Conservation (phyloP, 139 green algal species). For the Spirogloea muscicola region DNA sequence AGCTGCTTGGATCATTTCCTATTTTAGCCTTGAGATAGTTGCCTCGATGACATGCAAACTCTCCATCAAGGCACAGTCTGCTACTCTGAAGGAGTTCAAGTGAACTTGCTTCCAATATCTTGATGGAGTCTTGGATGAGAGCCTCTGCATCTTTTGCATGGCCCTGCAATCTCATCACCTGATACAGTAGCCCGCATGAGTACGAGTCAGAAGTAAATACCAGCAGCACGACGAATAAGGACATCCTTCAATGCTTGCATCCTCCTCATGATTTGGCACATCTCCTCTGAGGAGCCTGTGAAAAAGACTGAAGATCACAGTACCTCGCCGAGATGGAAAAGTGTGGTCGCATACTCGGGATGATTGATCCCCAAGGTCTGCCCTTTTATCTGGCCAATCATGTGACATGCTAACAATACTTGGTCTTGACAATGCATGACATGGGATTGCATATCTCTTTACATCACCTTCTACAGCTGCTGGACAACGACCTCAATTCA, state of each 20-base stretch:
- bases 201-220: background rate
- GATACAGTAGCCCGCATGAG: background rate
- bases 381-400: constrained; percentile 38
- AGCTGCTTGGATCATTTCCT: too few relatives aligned
- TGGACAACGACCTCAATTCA: too few relatives aligned
- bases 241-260: background rate
- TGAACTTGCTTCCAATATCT: constrained; percentile 15
- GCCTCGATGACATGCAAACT: too few relatives aligned
- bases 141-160: background rate
- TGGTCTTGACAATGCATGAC: too few relatives aligned
- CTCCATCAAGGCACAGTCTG: background rate
- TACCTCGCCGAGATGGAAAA: constrained; percentile 51
- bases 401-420: too few relatives aligned
- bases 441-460: too few relatives aligned
- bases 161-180: constrained; percentile 10
- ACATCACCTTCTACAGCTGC: too few relatives aligned
- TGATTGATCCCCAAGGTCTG: constrained; percentile 34
- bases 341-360: constrained; percentile 46
- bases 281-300: background rate
- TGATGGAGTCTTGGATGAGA: background rate
- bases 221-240: background rate
- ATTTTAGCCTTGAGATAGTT: too few relatives aligned
- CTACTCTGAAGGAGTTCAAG: background rate
- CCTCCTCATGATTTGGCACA: background rate
- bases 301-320: background rate